Evolutionary conservation across 2,329 filamentous ascomycete species (phyloP).

Genomic region (Aspergillus sojae): DNA sequence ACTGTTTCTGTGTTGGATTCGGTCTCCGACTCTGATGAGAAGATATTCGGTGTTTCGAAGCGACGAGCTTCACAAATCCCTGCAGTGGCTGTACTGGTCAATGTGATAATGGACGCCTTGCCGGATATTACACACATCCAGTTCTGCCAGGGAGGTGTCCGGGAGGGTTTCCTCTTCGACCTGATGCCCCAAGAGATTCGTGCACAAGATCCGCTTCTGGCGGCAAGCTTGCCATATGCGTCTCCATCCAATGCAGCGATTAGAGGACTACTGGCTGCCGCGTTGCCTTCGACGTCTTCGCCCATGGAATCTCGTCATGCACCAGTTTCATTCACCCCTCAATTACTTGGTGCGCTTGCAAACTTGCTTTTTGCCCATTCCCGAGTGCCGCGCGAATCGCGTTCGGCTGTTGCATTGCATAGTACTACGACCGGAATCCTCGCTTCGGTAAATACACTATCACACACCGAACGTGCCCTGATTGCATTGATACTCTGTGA

Average conservation of each 20-base stretch:
- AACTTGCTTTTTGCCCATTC: constrained; percentile 62
- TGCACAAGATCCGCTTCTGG: constrained; percentile 67
- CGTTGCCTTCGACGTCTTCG: constrained; percentile 45
- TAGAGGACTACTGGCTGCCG: constrained; percentile 50
- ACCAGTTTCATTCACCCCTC: constrained; percentile 47
- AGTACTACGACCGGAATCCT: constrained; percentile 70
- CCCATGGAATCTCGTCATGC: constrained; percentile 25
- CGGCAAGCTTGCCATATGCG: constrained; percentile 60
- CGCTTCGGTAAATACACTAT: constrained; percentile 70
- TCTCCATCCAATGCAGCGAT: constrained; percentile 52
- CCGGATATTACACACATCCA: constrained; percentile 72
- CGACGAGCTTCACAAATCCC: constrained; percentile 79
- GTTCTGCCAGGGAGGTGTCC: constrained; percentile 85
- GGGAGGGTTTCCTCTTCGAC: constrained; percentile 80
- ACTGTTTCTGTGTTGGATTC: constrained; percentile 50
- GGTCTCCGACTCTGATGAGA: constrained; percentile 37
- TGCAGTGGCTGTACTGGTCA: constrained; percentile 79
- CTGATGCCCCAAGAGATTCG: constrained; percentile 63
- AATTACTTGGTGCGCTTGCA: constrained; percentile 58
- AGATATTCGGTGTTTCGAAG: constrained; percentile 74
- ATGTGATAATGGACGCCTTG: constrained; percentile 69
- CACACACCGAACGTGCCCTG: constrained; percentile 70
- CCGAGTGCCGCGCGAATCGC: constrained; percentile 55
- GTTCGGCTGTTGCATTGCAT: constrained; percentile 71
- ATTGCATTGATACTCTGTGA: constrained; percentile 73